Evolutionary conservation across 2,329 filamentous ascomycete species (phyloP).

Genomic region (Periconia sp.): DNA sequence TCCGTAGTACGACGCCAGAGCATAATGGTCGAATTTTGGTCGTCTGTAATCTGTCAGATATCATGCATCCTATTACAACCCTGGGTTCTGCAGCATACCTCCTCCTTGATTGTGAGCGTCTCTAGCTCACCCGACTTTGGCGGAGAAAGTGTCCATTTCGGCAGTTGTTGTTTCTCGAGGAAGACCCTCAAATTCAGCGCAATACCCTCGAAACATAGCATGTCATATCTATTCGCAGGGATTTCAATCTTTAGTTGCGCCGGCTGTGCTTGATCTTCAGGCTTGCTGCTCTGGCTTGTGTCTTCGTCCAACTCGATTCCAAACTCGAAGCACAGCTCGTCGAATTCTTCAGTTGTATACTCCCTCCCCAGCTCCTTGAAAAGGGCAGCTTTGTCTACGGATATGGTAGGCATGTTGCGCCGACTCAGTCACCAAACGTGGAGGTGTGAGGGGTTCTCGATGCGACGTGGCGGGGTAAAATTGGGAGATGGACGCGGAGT

Average conservation of each 20-base stretch:
- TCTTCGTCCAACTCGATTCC: slow-evolving; percentile 98
- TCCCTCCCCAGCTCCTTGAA: slow-evolving; percentile 89
- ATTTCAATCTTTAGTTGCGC: slow-evolving; percentile 98
- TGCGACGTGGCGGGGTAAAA: slow-evolving; percentile 30
- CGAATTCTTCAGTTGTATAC: slow-evolving; percentile 92
- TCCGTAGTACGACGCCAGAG: slow-evolving; percentile 84
- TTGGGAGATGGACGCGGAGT: not conserved
- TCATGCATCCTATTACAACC: not conserved
- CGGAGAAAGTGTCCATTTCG: slow-evolving; percentile 75
- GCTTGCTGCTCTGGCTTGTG: slow-evolving; percentile 32
- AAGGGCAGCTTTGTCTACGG: slow-evolving; percentile 93
- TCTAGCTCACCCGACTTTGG: slow-evolving; percentile 74
- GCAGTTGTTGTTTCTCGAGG: slow-evolving; percentile 71
- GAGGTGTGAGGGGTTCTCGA: slow-evolving; percentile 12
- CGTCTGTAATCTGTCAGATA: slow-evolving; percentile 55
- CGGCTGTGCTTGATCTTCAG: slow-evolving; percentile 65
- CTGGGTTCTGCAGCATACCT: slow-evolving; percentile 40
- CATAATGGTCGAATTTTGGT: slow-evolving; percentile 81
- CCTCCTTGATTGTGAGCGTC: slow-evolving; percentile 76
- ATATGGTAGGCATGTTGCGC: slow-evolving; percentile 86
- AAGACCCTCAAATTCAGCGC: slow-evolving; percentile 96
- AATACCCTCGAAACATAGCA: slow-evolving; percentile 97
- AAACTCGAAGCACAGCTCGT: slow-evolving; percentile 97
- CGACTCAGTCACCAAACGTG: slow-evolving; percentile 2
- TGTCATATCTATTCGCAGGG: slow-evolving; percentile 89